Conservation (phyloP, 2,329 filamentous ascomycete genomes). For the Cladosporium sp. region DNA sequence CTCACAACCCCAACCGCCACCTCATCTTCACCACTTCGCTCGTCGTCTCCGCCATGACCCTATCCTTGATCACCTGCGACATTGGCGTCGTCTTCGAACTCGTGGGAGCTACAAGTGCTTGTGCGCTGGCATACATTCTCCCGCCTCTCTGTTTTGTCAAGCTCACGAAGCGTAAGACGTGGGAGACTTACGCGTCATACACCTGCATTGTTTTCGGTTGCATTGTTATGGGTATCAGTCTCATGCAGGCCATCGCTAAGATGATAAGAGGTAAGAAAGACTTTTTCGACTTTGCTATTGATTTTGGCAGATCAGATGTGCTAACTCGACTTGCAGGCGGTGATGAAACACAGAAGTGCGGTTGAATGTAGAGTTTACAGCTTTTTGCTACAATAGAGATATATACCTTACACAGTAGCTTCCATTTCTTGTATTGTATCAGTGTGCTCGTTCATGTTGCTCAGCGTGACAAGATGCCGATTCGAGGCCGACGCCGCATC, state of each 20-base stretch:
- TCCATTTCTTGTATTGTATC: background rate
- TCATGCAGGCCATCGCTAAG: conserved; percentile 68
- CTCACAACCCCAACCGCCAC: conserved; percentile 79
- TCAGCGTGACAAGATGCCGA: no score
- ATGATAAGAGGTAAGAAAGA: conserved; percentile 44
- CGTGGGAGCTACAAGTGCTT: conserved; percentile 91
- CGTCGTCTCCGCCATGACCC: conserved; percentile 70
- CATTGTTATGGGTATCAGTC: conserved; percentile 74
- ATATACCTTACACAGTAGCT: background rate
- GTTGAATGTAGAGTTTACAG: background rate
- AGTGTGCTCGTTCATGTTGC: no score
- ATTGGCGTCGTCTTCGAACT: conserved; percentile 92
- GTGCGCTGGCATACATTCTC: conserved; percentile 89
- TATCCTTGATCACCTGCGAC: conserved; percentile 86
- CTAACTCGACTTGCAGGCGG: background rate
- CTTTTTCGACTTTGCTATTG: background rate
- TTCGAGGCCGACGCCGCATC: no score
- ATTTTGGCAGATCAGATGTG: background rate
- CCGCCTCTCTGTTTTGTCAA: conserved; percentile 95
- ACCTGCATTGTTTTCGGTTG: conserved; percentile 74
- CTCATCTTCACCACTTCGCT: conserved; percentile 78
- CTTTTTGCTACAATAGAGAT: no score
- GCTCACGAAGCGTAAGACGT: conserved; percentile 65
- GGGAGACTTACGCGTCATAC: conserved; percentile 57
- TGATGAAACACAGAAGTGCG: conserved; percentile 6